Conservation (phyloP, 305 asterid species). For the Ruellia speciosa region DNA sequence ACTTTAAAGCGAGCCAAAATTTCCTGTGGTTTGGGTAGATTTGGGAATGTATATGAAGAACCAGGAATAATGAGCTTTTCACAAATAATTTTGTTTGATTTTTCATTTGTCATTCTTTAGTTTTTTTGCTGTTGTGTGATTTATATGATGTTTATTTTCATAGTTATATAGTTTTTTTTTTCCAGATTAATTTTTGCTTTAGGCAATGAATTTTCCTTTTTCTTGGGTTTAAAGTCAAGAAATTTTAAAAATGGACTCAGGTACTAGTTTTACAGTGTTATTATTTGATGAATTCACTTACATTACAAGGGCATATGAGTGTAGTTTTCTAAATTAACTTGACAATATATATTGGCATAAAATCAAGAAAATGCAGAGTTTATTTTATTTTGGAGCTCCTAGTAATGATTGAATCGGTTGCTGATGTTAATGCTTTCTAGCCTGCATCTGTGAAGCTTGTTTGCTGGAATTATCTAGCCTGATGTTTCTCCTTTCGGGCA, state of each 20-base stretch:
- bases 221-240: not conserved
- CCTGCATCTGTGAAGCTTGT: constrained; percentile 6
- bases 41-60: not conserved
- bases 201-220: not conserved
- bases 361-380: not conserved
- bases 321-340: not conserved
- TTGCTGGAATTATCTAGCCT: not conserved
- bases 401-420: constrained; percentile 4
- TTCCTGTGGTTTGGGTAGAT: not conserved
- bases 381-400: not conserved
- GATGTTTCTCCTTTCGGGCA: not conserved
- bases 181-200: not conserved
- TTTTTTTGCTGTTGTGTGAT: not conserved
- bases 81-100: not conserved
- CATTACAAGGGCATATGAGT: not conserved
- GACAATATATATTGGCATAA: too few species aligned
- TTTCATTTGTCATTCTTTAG: too few species aligned
- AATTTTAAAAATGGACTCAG: not conserved
- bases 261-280: not conserved
- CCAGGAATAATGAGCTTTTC: not conserved
- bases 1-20: constrained; percentile 4
- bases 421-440: not conserved
- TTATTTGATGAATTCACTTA: constrained; percentile 3
- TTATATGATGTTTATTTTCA: too few species aligned
- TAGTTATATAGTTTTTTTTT: not conserved